A percentile compares a stretch with the other conserved stretches of the same genome.
Evolutionary conservation across 495 filamentous ascomycete genomes (phyloP).

Genomic region (Gamarada debralockiae): DNA sequence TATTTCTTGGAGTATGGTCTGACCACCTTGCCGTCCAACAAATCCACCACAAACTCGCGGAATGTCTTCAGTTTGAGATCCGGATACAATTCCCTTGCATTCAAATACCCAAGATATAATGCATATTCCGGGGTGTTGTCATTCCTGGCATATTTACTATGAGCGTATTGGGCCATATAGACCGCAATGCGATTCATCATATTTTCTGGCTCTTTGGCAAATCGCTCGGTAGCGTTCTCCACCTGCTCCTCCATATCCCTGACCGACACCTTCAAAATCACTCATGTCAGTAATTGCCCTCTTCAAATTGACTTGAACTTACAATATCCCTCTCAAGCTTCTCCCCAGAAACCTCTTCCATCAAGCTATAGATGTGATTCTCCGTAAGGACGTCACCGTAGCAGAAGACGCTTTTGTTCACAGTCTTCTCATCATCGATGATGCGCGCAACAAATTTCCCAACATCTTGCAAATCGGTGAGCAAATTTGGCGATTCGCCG

Average conservation of each 20-base stretch:
- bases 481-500: slow-evolving; percentile 42
- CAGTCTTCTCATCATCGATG: slow-evolving; percentile 48
- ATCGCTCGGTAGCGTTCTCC: not conserved
- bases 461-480: slow-evolving; percentile 55
- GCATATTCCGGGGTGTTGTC: slow-evolving; percentile 56
- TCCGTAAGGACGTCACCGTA: slow-evolving; percentile 46
- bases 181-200: not conserved
- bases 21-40: not conserved
- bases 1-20: slow-evolving; percentile 7
- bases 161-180: slow-evolving; percentile 35
- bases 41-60: slow-evolving; percentile 22
- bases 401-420: slow-evolving; percentile 54
- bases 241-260: slow-evolving; percentile 25
- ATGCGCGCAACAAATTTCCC: slow-evolving; percentile 53
- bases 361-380: slow-evolving; percentile 44
- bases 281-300: not conserved
- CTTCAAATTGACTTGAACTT: slow-evolving; percentile 21
- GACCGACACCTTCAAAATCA: not conserved
- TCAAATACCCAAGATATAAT: slow-evolving; percentile 55
- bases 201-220: not conserved
- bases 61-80: slow-evolving; percentile 42
- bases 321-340: slow-evolving; percentile 47
- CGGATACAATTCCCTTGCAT: slow-evolving; percentile 53
- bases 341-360: slow-evolving; percentile 53
- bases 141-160: slow-evolving; percentile 48